Conservation (phyloP, 805 yeast species). For the Blastobotrys peoriensis region DNA sequence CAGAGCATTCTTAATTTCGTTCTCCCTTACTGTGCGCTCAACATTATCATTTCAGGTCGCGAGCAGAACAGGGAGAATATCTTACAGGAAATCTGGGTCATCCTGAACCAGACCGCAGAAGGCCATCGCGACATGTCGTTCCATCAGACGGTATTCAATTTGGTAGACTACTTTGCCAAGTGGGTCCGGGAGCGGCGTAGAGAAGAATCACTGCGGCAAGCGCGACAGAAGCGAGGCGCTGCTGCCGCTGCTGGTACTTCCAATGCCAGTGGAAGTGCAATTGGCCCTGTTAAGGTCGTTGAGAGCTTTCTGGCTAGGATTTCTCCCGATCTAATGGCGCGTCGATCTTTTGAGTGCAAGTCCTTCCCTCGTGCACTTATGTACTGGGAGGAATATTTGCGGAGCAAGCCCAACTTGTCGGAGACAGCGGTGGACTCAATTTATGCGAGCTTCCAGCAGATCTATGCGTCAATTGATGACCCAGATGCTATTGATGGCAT, state of each 20-base stretch:
- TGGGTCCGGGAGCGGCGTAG: conserved; percentile 43
- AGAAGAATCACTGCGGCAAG: conserved; percentile 6
- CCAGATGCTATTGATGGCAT: conserved; percentile 87
- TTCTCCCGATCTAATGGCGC: conserved; percentile 67
- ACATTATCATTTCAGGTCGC: conserved; percentile 48
- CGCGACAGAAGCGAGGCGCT: conserved; percentile 3
- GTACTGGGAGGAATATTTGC: conserved; percentile 71
- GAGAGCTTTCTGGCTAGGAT: conserved; percentile 44
- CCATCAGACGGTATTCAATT: conserved; percentile 67
- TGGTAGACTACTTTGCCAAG: conserved; percentile 76
- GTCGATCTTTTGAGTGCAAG: conserved; percentile 72
- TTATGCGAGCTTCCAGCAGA: conserved; percentile 47
- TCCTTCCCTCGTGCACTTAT: conserved; percentile 83
- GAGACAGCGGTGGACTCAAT: conserved; percentile 18
- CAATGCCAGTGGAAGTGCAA: conserved; percentile 26
- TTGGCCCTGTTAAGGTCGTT: conserved; percentile 25
- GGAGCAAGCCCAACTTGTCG: conserved; percentile 28
- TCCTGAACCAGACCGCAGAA: conserved; percentile 46
- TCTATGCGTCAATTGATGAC: conserved; percentile 85
- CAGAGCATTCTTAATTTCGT: conserved; percentile 60
- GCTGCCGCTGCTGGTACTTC: conserved; percentile 3
- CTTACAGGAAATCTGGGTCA: conserved; percentile 50
- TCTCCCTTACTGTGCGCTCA: conserved; percentile 69
- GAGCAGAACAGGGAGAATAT: conserved; percentile 41
- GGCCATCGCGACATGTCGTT: conserved; percentile 48